phyloP scores from a whole-genome alignment of 2,329 filamentous ascomycete species.

The Sporothrix brasiliensis region DNA sequence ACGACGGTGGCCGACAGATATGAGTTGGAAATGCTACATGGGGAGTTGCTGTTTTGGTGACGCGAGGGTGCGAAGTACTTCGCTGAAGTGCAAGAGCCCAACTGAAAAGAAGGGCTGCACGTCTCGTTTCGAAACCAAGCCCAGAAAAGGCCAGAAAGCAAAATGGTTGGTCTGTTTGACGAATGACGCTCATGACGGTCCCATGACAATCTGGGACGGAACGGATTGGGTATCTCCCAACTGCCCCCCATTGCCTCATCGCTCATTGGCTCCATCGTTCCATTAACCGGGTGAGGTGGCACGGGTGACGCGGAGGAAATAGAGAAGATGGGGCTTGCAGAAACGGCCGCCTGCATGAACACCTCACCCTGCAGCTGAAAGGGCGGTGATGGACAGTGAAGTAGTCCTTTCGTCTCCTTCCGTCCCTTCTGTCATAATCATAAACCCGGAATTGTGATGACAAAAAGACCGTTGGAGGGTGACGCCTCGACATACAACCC shows the following conservation, averaged over 20 bases:
- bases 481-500: too few relatives aligned
- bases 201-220: not conserved
- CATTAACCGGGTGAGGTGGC: not conserved
- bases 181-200: not conserved
- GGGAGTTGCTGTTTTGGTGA: not conserved
- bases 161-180: not conserved
- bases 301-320: not conserved
- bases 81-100: too few relatives aligned
- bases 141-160: not conserved
- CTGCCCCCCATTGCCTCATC: too few relatives aligned
- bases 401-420: not conserved
- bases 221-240: too few relatives aligned
- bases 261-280: too few relatives aligned
- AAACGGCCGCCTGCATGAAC: slow-evolving; percentile 1
- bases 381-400: not conserved
- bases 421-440: not conserved
- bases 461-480: too few relatives aligned
- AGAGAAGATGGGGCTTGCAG: not conserved
- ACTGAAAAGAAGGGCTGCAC: not conserved
- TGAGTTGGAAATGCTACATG: too few relatives aligned
- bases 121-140: slow-evolving; percentile 1
- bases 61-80: not conserved
- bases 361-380: slow-evolving; percentile 22
- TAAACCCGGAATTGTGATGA: not conserved
- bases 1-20: too few relatives aligned